Base-by-base conservation (phyloP, 2,329 filamentous ascomycete genomes). In the Penicillium sp. region DNA sequence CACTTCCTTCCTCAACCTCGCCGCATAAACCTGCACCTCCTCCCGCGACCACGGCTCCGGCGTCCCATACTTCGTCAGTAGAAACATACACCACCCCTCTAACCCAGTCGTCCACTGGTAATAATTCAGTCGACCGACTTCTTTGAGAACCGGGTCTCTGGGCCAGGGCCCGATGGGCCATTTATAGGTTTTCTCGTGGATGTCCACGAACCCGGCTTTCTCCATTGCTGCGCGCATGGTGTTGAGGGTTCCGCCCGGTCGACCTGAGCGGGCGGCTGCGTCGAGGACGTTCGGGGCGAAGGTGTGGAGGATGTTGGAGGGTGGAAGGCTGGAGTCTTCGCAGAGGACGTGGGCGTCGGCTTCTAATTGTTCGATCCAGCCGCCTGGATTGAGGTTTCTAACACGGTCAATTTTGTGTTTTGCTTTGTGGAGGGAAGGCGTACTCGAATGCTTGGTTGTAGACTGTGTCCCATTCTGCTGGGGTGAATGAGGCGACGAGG, bases 111-210 rank as follows among this genome's bases (percentile, higher is more conserved):
- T 39, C 50, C 51, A 53, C 8, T 50, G 48, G 2, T 30, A 20
- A 12, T 29, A 23, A 12, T 42, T 32, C 18, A 41, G 66, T 11
- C 32, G 29, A 3, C 73, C 74, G 1, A 77, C 50, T 31, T 55
- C 43, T 30, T 57, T 55, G 23, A 55, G 35, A 9, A 29, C 30
- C 10, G 36, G 32, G 29, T 59, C 52, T 25, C 43, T 53, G 4
- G 51, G 47, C 58, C 56, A 61, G 2, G 46, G 25, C 2, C 55
- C 57, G 22, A 61, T 44, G 2, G 52, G 51, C 2, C 50, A 35
- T 38, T 52, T 48, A 25, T 39, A 46, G 7, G 52, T 28, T 4
- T 55, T 33, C 13, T 57, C 50, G 5, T 48, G 41, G 8, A 62
- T 39, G 35, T 58, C 52, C 12, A 48, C 49, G 34, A 61, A 64